Evolutionary conservation across 1,284 basidiomycete genomes (phyloP), one percentile per base, ranked within the genome.

Genomic region (Anthracocystis setariae): DNA sequence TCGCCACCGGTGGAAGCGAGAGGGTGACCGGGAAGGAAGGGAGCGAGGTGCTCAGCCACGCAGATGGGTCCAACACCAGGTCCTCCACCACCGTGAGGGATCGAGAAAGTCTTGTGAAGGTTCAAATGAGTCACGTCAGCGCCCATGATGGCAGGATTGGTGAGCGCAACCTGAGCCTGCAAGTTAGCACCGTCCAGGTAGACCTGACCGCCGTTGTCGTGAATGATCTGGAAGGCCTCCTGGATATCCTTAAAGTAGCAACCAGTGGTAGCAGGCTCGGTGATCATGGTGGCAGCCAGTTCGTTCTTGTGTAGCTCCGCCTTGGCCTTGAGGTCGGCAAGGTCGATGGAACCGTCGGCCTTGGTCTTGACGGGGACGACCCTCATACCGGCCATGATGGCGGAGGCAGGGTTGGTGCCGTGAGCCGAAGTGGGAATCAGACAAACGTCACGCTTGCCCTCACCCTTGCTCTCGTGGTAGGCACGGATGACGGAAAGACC

Each of bases 51-150:
- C 79, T 91, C 88, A 18, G 93, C 92, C 45, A 93, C 93, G 76
- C 94, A 95, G 81, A 98, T 97, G 24, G 95, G 95, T 40, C 93
- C 93, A 56, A 94, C 90, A 75, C 95, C 95, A 50, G 96, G 95
- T 60, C 95, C 95, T 65, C 95, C 95, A 57, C 95, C 95, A 65
- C 95, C 95, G 83, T 98, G 95, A 25, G 95, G 96, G 82, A 94
- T 94, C 8, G 91, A 90, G 79, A 94, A 94, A 0, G 93, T 94
- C 85, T 98, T 98, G 87, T 98, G 95, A 49, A 98, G 86, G 85
- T 98, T 98, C 86, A 98, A 87, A 84, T 98, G 95, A 80, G 93
- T 96, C 39, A 98, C 94, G 84, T 98, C 95, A 57, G 94, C 95
- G 50, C 95, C 95, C 80, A 94, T 96, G 32, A 88, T 90, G 5